phyloP scores from a whole-genome alignment of 352 stramenopile genomes.

The Phytopythium vexans region DNA sequence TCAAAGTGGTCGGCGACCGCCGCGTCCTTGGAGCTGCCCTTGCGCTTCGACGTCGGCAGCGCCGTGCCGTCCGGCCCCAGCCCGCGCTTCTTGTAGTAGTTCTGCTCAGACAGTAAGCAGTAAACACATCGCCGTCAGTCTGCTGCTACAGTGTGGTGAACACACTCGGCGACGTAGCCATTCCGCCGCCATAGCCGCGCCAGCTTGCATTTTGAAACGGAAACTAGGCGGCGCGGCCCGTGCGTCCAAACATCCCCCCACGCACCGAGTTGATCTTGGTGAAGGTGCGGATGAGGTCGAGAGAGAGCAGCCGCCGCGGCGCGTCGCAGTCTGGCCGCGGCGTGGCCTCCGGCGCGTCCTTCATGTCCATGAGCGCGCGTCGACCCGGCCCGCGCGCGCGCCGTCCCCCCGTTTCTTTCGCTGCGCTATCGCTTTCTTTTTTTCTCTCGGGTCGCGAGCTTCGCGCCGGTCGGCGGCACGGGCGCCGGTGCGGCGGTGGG shows the following conservation, averaged over 20 bases:
- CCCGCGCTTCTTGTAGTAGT: conserved; percentile 80
- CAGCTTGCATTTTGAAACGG: not conserved
- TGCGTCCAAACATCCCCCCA: not conserved
- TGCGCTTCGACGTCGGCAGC: conserved; percentile 64
- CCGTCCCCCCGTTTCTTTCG: not conserved
- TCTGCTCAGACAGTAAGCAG: conserved; percentile 31
- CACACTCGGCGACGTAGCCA: conserved; percentile 1
- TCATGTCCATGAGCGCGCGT: conserved; percentile 18
- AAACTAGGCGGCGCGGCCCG: not conserved
- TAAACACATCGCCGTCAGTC: conserved; percentile 4
- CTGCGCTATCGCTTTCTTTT: conserved; percentile 6
- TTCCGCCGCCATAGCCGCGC: conserved; percentile 1
- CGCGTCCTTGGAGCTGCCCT: conserved; percentile 23
- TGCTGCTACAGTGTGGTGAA: not conserved
- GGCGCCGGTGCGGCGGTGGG: not conserved
- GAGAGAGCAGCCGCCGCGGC: conserved; percentile 81
- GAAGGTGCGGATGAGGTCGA: conserved; percentile 95
- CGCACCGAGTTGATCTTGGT: conserved; percentile 94
- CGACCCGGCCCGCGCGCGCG: conserved; percentile 1
- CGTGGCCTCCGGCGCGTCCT: conserved; percentile 8
- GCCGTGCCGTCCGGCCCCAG: conserved; percentile 40
- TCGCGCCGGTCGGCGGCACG: not conserved
- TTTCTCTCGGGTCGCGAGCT: not conserved
- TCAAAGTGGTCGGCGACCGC: conserved; percentile 46
- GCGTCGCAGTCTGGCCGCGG: conserved; percentile 29